These are phyloP conservation scores for Gynandropsis gynandra DNA, from an alignment of 345 rosid species.

Conservation along the genomic window DNA sequence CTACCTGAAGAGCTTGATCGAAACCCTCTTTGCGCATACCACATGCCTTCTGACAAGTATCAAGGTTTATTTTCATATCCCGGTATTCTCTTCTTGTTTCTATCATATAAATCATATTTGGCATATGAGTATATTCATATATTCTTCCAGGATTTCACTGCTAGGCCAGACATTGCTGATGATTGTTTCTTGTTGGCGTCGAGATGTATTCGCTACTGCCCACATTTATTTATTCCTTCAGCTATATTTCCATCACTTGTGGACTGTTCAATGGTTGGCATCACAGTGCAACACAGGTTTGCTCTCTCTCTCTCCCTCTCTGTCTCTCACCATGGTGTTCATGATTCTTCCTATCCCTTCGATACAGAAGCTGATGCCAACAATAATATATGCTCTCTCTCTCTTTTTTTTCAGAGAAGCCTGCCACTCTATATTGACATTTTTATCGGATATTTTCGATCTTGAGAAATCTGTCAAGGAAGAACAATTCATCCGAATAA, in stretches of 20 bases:
- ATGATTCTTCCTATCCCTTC: too few species aligned
- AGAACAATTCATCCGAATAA: conserved; percentile 52
- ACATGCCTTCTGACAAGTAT: conserved; percentile 75
- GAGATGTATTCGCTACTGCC: conserved; percentile 94
- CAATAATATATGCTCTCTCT: not conserved
- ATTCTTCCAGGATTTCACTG: conserved; percentile 73
- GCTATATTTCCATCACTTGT: conserved; percentile 65
- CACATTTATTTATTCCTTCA: conserved; percentile 77
- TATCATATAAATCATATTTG: not conserved
- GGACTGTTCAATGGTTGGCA: conserved; percentile 76
- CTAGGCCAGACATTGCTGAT: conserved; percentile 93
- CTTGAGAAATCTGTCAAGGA: conserved; percentile 56
- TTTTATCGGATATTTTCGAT: conserved; percentile 85
- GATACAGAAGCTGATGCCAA: conserved; percentile 11
- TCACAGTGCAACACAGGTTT: conserved; percentile 95
- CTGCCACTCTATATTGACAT: conserved; percentile 82
- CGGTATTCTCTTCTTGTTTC: conserved; percentile 11
- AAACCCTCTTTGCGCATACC: conserved; percentile 81
- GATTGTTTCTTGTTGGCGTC: conserved; percentile 96
- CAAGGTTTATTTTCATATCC: conserved; percentile 44
- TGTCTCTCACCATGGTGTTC: not conserved
- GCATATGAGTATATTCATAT: conserved; percentile 15
- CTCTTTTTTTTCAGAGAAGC: conserved; percentile 66
- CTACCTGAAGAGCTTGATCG: conserved; percentile 83
- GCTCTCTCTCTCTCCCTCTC: conserved; percentile 17